phyloP scores from a whole-genome alignment of 495 filamentous ascomycete species.

The Melanomma pulvis-pyrius region DNA sequence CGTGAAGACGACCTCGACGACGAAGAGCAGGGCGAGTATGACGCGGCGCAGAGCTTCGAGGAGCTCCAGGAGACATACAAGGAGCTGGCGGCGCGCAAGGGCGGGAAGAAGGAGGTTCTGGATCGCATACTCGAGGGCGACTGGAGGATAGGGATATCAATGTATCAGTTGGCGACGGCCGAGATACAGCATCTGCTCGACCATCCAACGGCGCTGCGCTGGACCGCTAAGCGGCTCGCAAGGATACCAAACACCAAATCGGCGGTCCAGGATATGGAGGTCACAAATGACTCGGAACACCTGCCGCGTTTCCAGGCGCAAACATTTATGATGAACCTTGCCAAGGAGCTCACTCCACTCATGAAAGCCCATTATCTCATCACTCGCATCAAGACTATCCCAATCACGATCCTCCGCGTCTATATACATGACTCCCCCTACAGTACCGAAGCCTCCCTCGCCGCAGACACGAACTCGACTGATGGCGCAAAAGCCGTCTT shows the following conservation, averaged over 20 bases:
- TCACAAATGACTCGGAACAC: conserved; percentile 50
- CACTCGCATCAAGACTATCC: conserved; percentile 61
- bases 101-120: conserved; percentile 71
- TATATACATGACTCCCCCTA: conserved; percentile 76
- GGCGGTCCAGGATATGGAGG: conserved; percentile 32
- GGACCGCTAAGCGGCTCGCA: conserved; percentile 68
- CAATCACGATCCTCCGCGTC: conserved; percentile 72
- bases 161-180: conserved; percentile 80
- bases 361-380: conserved; percentile 81
- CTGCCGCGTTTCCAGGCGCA: conserved; percentile 76
- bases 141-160: conserved; percentile 74
- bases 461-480: conserved; percentile 19
- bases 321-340: conserved; percentile 73
- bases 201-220: conserved; percentile 70
- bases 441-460: conserved; percentile 53
- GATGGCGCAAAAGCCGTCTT: conserved; percentile 68
- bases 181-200: conserved; percentile 79
- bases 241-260: conserved; percentile 42
- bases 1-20: conserved; percentile 50
- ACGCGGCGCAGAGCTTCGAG: conserved; percentile 61
- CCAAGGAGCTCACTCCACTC: conserved; percentile 69
- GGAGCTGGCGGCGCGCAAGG: conserved; percentile 59
- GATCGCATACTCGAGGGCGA: conserved; percentile 79
- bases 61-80: conserved; percentile 67
- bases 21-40: conserved; percentile 54